These are phyloP conservation scores for Gonapodya sp. DNA, from an alignment of 192 early-diverging fungal species.

Conservation along the genomic window DNA sequence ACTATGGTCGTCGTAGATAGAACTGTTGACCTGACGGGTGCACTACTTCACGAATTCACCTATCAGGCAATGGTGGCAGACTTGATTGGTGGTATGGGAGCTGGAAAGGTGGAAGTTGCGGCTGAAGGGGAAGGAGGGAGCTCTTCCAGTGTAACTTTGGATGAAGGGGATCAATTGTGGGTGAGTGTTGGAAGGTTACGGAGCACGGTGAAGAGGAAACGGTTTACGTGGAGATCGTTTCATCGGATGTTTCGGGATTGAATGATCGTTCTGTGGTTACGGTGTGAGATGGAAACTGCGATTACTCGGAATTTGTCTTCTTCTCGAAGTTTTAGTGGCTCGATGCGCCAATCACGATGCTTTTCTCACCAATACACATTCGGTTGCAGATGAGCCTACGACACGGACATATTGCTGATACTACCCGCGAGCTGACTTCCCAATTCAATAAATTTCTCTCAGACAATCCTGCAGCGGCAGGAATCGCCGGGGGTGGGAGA, in stretches of 20 bases:
- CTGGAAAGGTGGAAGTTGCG: constrained; percentile 65
- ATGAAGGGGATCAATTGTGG: constrained; percentile 72
- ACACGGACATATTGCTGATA: constrained; percentile 75
- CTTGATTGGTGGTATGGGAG: constrained; percentile 64
- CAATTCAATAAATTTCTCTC: constrained; percentile 69
- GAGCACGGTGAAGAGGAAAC: neutral
- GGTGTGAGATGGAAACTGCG: too few relatives aligned
- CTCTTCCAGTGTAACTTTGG: constrained; percentile 39
- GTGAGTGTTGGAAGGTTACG: constrained; percentile 25
- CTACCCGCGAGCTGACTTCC: constrained; percentile 55
- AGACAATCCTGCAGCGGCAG: constrained; percentile 62
- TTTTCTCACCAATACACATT: neutral
- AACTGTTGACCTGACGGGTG: constrained; percentile 78
- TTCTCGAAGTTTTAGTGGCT: neutral
- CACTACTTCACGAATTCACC: constrained; percentile 95
- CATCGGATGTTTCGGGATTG: too few relatives aligned
- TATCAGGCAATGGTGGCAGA: constrained; percentile 99
- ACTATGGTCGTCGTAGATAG: constrained; percentile 86
- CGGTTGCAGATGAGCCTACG: constrained; percentile 45
- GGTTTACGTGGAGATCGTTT: neutral
- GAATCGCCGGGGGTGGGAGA: neutral
- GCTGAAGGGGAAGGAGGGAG: constrained; percentile 18
- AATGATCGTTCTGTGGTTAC: too few relatives aligned
- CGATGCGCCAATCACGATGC: neutral
- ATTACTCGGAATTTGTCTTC: constrained; percentile 10